Base-by-base conservation (phyloP, 2,329 filamentous ascomycete genomes). In the Xylariaceae sp. region DNA sequence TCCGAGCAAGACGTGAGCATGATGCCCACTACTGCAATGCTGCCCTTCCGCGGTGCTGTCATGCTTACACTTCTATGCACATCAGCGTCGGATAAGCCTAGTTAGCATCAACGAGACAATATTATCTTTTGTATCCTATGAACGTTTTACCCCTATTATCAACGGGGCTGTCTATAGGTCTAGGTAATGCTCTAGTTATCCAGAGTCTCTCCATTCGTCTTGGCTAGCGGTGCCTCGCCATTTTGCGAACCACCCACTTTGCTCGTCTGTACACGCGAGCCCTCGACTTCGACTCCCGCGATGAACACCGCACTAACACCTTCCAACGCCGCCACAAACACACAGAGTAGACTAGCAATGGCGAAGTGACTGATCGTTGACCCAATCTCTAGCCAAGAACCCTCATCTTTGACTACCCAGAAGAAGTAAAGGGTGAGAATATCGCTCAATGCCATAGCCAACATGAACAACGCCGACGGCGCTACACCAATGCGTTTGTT, bases 361-460 rank as follows among this genome's bases (percentile, higher is more conserved):
- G 87, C 86, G 74, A 97, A 99, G 73, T 97, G 92, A 70, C 86
- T 96, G 66, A 99, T 99, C 2, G 91, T 97, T 34, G 91, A 96
- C 37, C 94, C 94, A 71, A 99, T 99, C 72, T 99, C 94, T 61
- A 99, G 77, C 94, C 94, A 99, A 18, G 89, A 94, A 0, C 94
- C 94, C 72, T 99, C 94, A 68, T 99, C 94, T 69, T 89, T 89
- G 51, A 99, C 94, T 68, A 96, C 90, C 86, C 90, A 99, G 76
- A 99, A 99, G 78, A 99, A 99, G 69, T 94, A 90, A 55, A 99
- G 80, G 2, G 94, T 97, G 72, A 97, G 81, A 53, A 96, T 85
- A 72, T 99, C 94, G 62, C 89, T 92, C 55, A 95, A 84, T 0
- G 89, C 89, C 85, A 97, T 96, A 54, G 96, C 92, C 1, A 93